These are phyloP conservation scores for Parafenestella ontariensis DNA, from an alignment of 2,329 filamentous ascomycete genomes.

Conservation along the genomic window DNA sequence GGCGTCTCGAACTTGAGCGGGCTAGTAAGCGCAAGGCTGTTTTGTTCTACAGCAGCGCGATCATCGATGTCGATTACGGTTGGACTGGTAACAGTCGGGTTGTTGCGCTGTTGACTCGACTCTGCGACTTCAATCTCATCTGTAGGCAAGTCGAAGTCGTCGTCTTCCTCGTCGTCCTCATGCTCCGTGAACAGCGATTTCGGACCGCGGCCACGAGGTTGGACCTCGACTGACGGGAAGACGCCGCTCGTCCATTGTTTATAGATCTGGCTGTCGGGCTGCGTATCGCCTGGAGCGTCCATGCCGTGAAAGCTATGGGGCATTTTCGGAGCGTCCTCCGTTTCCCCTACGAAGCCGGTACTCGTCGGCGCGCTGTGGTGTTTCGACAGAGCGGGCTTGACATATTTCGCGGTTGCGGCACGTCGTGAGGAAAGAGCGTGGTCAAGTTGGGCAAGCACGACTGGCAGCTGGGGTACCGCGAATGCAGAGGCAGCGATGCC, in stretches of 20 bases:
- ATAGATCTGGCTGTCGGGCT: constrained; percentile 57
- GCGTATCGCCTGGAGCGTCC: constrained; percentile 53
- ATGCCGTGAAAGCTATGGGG: constrained; percentile 49
- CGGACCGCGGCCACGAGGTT: constrained; percentile 10
- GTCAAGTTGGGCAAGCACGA: constrained; percentile 16
- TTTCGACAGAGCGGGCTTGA: constrained; percentile 35
- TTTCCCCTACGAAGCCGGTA: constrained; percentile 26
- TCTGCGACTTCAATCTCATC: constrained; percentile 27
- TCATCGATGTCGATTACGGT: constrained; percentile 38
- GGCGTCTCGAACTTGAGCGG: constrained; percentile 53
- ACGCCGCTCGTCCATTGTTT: constrained; percentile 47
- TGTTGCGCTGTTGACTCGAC: constrained; percentile 37
- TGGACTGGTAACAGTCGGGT: constrained; percentile 38
- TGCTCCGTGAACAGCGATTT: constrained; percentile 31
- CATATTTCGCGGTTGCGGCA: constrained; percentile 38
- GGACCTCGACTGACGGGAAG: constrained; percentile 17
- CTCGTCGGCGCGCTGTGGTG: constrained; percentile 42
- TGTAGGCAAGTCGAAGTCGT: constrained; percentile 23
- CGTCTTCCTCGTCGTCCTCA: constrained; percentile 16
- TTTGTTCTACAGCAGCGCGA: constrained; percentile 22
- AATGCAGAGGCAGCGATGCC: constrained; percentile 15
- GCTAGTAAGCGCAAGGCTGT: constrained; percentile 33
- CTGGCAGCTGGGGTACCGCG: constrained; percentile 8
- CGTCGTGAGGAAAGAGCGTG: constrained; percentile 34
- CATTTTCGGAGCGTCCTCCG: constrained; percentile 32